Conservation (phyloP, 345 rosid genomes). For the Hibiscus tridactylites region DNA sequence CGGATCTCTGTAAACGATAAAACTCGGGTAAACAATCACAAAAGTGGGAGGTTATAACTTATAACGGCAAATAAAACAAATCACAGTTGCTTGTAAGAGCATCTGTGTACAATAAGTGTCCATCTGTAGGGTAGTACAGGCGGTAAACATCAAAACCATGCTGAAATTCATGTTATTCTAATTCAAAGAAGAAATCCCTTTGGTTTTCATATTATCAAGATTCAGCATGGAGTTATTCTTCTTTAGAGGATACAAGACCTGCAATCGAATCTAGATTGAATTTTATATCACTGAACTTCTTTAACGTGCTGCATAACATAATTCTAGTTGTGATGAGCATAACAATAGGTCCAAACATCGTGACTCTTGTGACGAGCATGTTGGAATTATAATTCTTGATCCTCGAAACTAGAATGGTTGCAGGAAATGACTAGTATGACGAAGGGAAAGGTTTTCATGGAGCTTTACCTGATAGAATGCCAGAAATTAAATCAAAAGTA, state of each 20-base stretch:
- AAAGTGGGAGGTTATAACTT: not conserved
- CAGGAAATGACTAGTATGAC: not conserved
- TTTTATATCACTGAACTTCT: not conserved
- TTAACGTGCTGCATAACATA: not conserved
- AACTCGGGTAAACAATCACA: not conserved
- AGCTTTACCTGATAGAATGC: slow-evolving; percentile 63
- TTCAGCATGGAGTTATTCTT: not conserved
- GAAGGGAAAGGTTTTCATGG: not conserved
- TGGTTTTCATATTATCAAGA: not conserved
- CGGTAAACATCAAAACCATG: not conserved
- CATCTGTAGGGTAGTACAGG: too few relatives aligned
- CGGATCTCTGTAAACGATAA: slow-evolving; percentile 33
- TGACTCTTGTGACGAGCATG: not conserved
- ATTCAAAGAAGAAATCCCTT: not conserved
- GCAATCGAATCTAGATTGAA: not conserved
- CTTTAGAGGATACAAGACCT: not conserved
- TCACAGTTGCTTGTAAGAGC: not conserved
- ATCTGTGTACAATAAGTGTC: not conserved
- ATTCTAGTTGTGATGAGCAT: not conserved
- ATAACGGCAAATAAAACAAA: not conserved
- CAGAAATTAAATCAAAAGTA: slow-evolving; percentile 78
- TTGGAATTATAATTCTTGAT: not conserved
- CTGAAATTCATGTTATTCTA: not conserved
- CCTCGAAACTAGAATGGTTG: not conserved
- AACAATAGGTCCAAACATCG: too few relatives aligned